These are phyloP conservation scores for Malus sylvestris DNA, from an alignment of 306 rosid genomes.

Conservation along the genomic window DNA sequence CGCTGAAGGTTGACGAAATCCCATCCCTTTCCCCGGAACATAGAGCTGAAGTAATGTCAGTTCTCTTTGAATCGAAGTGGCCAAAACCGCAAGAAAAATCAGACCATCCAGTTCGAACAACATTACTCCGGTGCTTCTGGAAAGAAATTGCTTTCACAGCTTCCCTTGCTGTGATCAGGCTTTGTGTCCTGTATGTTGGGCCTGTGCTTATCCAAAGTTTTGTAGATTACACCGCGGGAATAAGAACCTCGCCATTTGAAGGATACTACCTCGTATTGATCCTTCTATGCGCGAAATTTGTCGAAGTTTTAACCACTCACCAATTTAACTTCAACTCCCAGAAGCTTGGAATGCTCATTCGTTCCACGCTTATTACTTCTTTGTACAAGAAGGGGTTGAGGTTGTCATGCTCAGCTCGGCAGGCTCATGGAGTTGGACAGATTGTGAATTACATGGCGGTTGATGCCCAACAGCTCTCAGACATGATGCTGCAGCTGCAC, in stretches of 20 bases:
- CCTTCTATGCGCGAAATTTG: conserved; percentile 59
- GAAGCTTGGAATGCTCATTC: conserved; percentile 87
- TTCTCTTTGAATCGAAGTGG: conserved; percentile 65
- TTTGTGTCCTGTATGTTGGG: conserved; percentile 70
- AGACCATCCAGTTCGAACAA: conserved; percentile 60
- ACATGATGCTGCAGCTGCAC: conserved; percentile 88
- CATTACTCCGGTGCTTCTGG: conserved; percentile 86
- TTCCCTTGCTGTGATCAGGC: conserved; percentile 54
- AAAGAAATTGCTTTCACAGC: conserved; percentile 62
- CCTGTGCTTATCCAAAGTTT: conserved; percentile 71
- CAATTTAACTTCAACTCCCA: conserved; percentile 88
- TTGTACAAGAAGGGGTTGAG: conserved; percentile 81
- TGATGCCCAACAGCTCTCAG: conserved; percentile 81
- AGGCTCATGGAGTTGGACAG: conserved; percentile 84
- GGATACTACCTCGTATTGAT: conserved; percentile 73
- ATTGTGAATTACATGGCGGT: conserved; percentile 98
- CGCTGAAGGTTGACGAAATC: conserved; percentile 57
- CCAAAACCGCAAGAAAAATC: conserved; percentile 63
- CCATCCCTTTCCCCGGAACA: conserved; percentile 71
- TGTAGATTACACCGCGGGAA: conserved; percentile 75
- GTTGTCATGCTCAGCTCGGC: conserved; percentile 70
- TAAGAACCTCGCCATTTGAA: conserved; percentile 61
- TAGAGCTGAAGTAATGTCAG: conserved; percentile 64
- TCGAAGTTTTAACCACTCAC: conserved; percentile 67
- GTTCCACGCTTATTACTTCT: conserved; percentile 71